phyloP scores from a whole-genome alignment of 2,329 filamentous ascomycete genomes.

The Talaromyces amestolkiae region DNA sequence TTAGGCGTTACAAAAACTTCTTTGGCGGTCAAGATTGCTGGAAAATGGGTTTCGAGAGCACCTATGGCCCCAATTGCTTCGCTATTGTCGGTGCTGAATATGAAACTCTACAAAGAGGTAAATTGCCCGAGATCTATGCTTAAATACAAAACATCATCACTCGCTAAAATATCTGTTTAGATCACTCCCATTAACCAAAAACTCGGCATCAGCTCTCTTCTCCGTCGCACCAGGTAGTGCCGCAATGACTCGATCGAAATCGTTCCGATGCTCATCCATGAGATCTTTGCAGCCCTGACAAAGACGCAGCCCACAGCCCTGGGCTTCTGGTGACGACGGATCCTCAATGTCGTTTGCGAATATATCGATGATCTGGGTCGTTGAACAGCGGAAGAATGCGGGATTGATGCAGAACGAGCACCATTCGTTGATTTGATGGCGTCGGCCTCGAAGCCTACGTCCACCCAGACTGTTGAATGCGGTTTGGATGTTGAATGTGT shows the following conservation, averaged over 20 bases:
- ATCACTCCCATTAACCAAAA: constrained; percentile 25
- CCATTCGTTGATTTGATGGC: constrained; percentile 29
- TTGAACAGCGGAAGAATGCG: constrained; percentile 37
- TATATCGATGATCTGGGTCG: constrained; percentile 16
- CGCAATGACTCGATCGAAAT: constrained; percentile 24
- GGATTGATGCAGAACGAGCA: constrained; percentile 44
- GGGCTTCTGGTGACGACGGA: constrained; percentile 14
- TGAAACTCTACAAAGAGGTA: too few relatives aligned
- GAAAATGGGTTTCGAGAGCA: background rate
- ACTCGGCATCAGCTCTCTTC: constrained; percentile 29
- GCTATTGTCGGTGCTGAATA: background rate
- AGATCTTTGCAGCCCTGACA: constrained; percentile 29
- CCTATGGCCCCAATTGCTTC: background rate
- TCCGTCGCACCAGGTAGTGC: constrained; percentile 15
- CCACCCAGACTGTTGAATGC: constrained; percentile 29
- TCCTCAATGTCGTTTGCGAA: constrained; percentile 20
- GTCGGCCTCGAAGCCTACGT: background rate
- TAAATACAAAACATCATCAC: background rate
- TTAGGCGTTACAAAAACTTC: too few relatives aligned
- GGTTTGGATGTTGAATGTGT: constrained; percentile 24
- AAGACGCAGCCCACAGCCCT: constrained; percentile 32
- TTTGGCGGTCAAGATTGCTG: background rate
- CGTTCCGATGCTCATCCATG: constrained; percentile 21
- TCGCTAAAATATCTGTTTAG: constrained; percentile 23
- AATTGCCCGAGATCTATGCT: background rate